These are phyloP conservation scores for Cudoniella acicularis DNA, from an alignment of 495 filamentous ascomycete species.

Conservation along the genomic window DNA sequence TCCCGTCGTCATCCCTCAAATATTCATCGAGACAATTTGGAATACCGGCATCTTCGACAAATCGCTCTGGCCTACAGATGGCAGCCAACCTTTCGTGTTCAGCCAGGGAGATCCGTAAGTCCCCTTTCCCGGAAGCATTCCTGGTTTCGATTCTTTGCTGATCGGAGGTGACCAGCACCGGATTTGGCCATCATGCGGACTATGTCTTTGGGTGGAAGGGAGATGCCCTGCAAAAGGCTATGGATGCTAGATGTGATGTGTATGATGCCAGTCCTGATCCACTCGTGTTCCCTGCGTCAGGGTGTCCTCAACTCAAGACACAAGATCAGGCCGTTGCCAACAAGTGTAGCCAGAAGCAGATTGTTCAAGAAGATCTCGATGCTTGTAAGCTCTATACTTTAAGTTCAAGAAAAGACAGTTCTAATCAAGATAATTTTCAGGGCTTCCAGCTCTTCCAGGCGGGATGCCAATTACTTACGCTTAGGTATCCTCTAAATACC, in stretches of 20 bases:
- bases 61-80: neutral
- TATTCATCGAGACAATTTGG: slow-evolving; percentile 25
- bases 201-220: slow-evolving; percentile 69
- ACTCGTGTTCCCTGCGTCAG: neutral
- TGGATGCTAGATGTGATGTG: slow-evolving; percentile 9
- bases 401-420: slow-evolving; percentile 23
- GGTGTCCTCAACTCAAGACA: slow-evolving; percentile 2
- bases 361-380: neutral
- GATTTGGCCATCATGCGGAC: slow-evolving; percentile 71
- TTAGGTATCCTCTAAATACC: too few relatives aligned
- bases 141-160: neutral
- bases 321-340: neutral
- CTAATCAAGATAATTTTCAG: neutral
- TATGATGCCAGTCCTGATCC: neutral
- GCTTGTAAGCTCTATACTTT: neutral
- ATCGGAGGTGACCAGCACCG: slow-evolving; percentile 53
- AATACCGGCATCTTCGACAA: neutral
- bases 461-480: neutral
- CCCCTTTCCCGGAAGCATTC: neutral
- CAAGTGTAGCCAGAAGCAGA: neutral
- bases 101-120: slow-evolving; percentile 33
- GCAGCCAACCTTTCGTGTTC: slow-evolving; percentile 10
- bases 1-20: slow-evolving; percentile 48
- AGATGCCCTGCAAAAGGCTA: slow-evolving; percentile 39
- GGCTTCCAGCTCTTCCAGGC: neutral